Evolutionary conservation across 208 protist species (phyloP), one percentile per base, ranked within the genome.

Genomic region (Trypanosoma rangeli): DNA sequence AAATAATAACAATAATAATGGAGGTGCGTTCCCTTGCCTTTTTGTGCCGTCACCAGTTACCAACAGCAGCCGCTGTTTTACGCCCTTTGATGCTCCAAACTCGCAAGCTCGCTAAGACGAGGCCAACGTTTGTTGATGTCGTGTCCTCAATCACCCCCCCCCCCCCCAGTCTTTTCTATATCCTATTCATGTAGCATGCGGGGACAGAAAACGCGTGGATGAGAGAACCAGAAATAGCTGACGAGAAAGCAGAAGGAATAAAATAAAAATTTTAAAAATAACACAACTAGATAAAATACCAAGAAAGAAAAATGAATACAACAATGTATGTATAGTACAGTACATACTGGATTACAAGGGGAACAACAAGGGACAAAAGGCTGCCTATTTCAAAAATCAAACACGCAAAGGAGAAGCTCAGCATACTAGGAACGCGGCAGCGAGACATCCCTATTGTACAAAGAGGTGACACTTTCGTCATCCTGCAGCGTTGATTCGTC

Each of bases 401-500:
- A 42, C 4, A 42, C 4, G 64, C n/a, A 61, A 73, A 68, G 55
- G 22, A 78, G 58, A 63, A 64, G 64, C 4, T 64, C 29, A 10
- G 56, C 20, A 29, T 37, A 26, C 22, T 58, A 42, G 39, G 35
- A 48, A 67, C 44, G 57, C 37, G 29, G 31, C 39, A 0, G 55
- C 26, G 18, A 44, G 49, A 72, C 7, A 18, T 56, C 1, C 56
- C 35, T 13, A 72, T 48, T 16, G n/a, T 8, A 35, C 54, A 0
- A 63, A 20, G 12, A 10, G 3, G n/a, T 33, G 24, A 20, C 2
- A 3, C 35, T 18, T 35, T 49, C 68, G 9, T 65, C 44, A 24
- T 59, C n/a, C n/a, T 55, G 68, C 28, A 79, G 20, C 20, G 54
- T 61, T 33, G 53, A 61, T 39, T 74, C 50, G n/a, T 79, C 66